phyloP scores from a whole-genome alignment of 2,329 filamentous ascomycete species.

The Diaporthe longicolla region DNA sequence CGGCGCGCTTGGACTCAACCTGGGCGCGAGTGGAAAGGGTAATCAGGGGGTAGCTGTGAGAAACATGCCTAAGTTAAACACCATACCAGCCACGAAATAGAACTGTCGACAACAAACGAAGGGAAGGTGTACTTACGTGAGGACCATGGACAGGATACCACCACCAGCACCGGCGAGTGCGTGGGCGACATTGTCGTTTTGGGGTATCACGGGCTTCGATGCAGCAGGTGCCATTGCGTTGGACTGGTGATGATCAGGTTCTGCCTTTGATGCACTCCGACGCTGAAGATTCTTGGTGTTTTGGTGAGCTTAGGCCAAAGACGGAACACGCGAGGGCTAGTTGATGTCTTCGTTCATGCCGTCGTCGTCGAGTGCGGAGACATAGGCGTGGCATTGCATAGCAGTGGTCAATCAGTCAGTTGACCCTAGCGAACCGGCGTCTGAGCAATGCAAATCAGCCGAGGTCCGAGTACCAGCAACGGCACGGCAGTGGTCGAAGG shows the following conservation, averaged over 20 bases:
- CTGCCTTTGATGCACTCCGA: not conserved
- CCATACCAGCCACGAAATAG: slow-evolving; percentile 25
- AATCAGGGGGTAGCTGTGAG: slow-evolving; percentile 88
- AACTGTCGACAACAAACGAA: not conserved
- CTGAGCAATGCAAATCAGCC: slow-evolving; percentile 33
- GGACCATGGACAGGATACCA: slow-evolving; percentile 92
- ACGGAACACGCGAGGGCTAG: slow-evolving; percentile 3
- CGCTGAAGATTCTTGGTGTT: not conserved
- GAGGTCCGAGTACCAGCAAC: slow-evolving; percentile 38
- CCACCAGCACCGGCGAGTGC: slow-evolving; percentile 93
- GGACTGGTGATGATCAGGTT: not conserved
- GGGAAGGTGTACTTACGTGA: slow-evolving; percentile 75
- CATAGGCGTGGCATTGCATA: not conserved
- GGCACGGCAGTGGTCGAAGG: slow-evolving; percentile 28
- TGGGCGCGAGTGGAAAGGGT: slow-evolving; percentile 97
- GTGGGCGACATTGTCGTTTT: slow-evolving; percentile 97
- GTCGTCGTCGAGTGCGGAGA: slow-evolving; percentile 12
- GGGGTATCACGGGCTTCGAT: slow-evolving; percentile 77
- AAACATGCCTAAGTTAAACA: slow-evolving; percentile 27
- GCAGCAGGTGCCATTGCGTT: slow-evolving; percentile 47
- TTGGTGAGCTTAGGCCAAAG: not conserved
- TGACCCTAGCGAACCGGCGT: slow-evolving; percentile 25
- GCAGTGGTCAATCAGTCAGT: slow-evolving; percentile 26
- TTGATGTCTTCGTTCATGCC: slow-evolving; percentile 42
- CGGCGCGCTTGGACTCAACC: slow-evolving; percentile 94